Base-by-base conservation (phyloP, 371 early-diverging fungal genomes). In the Mucor mucedo region DNA sequence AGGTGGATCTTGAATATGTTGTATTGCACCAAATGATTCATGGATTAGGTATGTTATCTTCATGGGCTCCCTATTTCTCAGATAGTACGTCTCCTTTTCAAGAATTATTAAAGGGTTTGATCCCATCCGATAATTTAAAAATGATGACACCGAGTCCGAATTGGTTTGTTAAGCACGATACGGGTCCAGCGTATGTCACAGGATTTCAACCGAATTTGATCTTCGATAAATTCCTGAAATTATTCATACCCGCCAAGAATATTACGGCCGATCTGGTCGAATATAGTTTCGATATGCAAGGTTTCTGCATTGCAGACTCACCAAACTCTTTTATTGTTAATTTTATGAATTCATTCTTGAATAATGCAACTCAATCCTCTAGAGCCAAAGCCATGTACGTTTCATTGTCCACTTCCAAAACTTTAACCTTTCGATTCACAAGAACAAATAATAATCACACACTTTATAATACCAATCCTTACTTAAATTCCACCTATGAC, bases 51-150 rank as follows among this genome's bases (percentile, higher is more conserved):
- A 72, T 76, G 68, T 30, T 60, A 5, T 73, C 70, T 55, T 73
- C 77, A 10, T 76, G 77, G 77, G 71, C 71, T 8, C 65, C 73
- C n/a, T 73, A 73, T 59, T 76, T 76, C 14, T 61, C 69, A 35
- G 63, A 70, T 33, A 39, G 30, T 1, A 48, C 58, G 0, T 76
- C 77, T 8, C 77, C 77, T 11, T 76, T 72, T 45, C 60, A 69
- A 38, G 49, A 62, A 29, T 30, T 76, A 5, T 40, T 76, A 2
- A 45, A 61, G 21, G 69, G 62, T 4, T 21, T 76, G 5, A 56
- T 73, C n/a, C 16, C 62, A 1, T 60, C 63, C 9, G 62, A 71
- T 27, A 60, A 33, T 21, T 65, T 76, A 5, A 65, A 68, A 35
- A n/a, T 76, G 13, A 62, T 76, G 21, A 76, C 77, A 16, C 77